These are phyloP conservation scores for Eutypella sp. DNA, from an alignment of 2,329 filamentous ascomycete species.

Conservation along the genomic window DNA sequence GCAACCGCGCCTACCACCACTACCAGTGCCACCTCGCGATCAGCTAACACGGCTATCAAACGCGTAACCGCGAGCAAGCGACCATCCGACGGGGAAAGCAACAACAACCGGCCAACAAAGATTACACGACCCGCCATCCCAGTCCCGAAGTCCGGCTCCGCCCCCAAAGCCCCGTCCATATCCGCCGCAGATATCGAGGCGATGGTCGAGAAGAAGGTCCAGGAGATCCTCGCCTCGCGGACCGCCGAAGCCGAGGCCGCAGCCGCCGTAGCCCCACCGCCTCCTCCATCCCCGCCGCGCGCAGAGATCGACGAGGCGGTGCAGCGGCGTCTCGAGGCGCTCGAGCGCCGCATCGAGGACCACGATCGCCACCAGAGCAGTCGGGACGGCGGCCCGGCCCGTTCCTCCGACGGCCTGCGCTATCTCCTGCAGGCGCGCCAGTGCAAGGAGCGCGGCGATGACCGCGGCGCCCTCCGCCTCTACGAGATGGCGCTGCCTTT, in stretches of 20 bases:
- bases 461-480: slow-evolving; percentile 73
- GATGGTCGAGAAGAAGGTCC: slow-evolving; percentile 86
- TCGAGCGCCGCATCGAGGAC: slow-evolving; percentile 80
- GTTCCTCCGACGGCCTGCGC: slow-evolving; percentile 71
- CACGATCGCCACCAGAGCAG: slow-evolving; percentile 44
- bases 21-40: slow-evolving; percentile 21
- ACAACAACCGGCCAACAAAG: slow-evolving; percentile 25
- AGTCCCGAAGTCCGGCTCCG: background rate
- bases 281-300: slow-evolving; percentile 41
- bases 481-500: slow-evolving; percentile 79
- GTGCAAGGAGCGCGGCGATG: slow-evolving; percentile 78
- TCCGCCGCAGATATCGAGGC: slow-evolving; percentile 78
- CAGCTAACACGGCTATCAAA: slow-evolving; percentile 11
- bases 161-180: slow-evolving; percentile 32
- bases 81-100: slow-evolving; percentile 33
- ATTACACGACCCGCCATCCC: slow-evolving; percentile 18
- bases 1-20: slow-evolving; percentile 27
- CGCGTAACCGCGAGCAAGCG: slow-evolving; percentile 20
- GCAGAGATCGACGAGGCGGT: slow-evolving; percentile 69
- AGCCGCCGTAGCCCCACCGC: background rate
- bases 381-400: slow-evolving; percentile 58
- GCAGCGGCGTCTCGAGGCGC: slow-evolving; percentile 72
- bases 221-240: slow-evolving; percentile 79
- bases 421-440: slow-evolving; percentile 89
- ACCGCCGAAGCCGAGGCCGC: slow-evolving; percentile 25